Evolutionary conservation across 345 rosid species (phyloP).

Genomic region (Hirschfeldia incana): DNA sequence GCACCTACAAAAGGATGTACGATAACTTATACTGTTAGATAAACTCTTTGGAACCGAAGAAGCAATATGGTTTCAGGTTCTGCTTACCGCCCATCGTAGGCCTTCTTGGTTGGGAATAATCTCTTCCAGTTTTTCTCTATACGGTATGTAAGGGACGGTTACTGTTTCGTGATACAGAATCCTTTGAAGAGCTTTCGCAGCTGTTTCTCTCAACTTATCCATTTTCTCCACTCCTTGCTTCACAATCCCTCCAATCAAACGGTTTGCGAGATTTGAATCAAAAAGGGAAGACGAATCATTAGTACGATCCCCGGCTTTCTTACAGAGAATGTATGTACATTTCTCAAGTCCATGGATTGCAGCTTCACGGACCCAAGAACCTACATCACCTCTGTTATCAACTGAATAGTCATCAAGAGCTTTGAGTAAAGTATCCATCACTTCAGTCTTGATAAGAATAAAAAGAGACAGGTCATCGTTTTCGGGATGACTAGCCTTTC

Average conservation of each 20-base stretch:
- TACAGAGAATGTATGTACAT: conserved; percentile 77
- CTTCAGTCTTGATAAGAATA: conserved; percentile 71
- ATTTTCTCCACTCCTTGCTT: conserved; percentile 96
- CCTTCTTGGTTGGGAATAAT: conserved; percentile 54
- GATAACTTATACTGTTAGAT: neutral
- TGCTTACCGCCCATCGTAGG: conserved; percentile 78
- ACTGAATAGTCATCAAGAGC: conserved; percentile 95
- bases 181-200: conserved; percentile 78
- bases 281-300: conserved; percentile 41
- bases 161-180: conserved; percentile 58
- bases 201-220: conserved; percentile 91
- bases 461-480: conserved; percentile 53
- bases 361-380: conserved; percentile 99
- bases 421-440: conserved; percentile 70
- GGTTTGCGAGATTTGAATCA: conserved; percentile 63
- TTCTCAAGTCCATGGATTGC: conserved; percentile 87
- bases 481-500: conserved; percentile 36
- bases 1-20: conserved; percentile 62
- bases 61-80: conserved; percentile 5
- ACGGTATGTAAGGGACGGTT: conserved; percentile 63
- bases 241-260: conserved; percentile 56
- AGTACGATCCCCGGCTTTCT: conserved; percentile 37
- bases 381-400: conserved; percentile 96
- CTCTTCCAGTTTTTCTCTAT: conserved; percentile 71
- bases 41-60: conserved; percentile 10